Conservation (phyloP, 257 asterid genomes). For the Jacaranda mimosifolia region DNA sequence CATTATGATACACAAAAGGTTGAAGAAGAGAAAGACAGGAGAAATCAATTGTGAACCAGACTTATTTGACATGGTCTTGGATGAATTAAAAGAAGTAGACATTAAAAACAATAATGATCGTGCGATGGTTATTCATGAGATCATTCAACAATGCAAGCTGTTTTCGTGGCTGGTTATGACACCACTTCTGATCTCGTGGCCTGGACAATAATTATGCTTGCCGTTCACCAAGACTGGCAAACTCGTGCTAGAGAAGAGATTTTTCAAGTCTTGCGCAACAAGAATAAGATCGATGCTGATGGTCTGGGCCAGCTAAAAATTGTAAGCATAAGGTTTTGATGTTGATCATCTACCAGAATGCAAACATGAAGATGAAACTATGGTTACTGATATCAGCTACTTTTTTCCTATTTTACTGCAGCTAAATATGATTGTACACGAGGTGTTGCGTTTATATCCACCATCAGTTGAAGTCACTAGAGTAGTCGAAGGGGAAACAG, state of each 20-base stretch:
- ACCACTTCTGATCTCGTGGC: constrained; percentile 41
- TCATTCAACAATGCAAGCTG: constrained; percentile 46
- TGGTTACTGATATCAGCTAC: not conserved
- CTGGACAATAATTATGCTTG: constrained; percentile 47
- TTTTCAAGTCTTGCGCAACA: constrained; percentile 36
- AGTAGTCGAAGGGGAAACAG: constrained; percentile 39
- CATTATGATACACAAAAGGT: constrained; percentile 33
- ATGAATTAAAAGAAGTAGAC: constrained; percentile 16
- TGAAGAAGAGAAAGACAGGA: constrained; percentile 19
- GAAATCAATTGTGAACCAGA: not conserved
- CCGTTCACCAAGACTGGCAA: constrained; percentile 47
- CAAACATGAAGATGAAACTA: not conserved
- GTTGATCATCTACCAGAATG: too few relatives aligned
- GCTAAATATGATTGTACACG: constrained; percentile 44
- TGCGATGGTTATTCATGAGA: constrained; percentile 32
- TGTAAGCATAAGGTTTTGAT: constrained; percentile 32
- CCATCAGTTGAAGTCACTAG: constrained; percentile 37
- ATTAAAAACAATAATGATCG: not conserved
- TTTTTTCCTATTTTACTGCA: not conserved
- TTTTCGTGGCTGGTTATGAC: constrained; percentile 41
- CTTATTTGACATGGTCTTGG: constrained; percentile 31
- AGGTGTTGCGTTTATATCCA: constrained; percentile 49
- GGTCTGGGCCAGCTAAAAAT: constrained; percentile 38
- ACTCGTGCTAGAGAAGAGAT: constrained; percentile 50
- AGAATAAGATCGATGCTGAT: constrained; percentile 23